Evolutionary conservation across 2,329 filamentous ascomycete genomes (phyloP).

Genomic region (Trematosphaeria pertusa): DNA sequence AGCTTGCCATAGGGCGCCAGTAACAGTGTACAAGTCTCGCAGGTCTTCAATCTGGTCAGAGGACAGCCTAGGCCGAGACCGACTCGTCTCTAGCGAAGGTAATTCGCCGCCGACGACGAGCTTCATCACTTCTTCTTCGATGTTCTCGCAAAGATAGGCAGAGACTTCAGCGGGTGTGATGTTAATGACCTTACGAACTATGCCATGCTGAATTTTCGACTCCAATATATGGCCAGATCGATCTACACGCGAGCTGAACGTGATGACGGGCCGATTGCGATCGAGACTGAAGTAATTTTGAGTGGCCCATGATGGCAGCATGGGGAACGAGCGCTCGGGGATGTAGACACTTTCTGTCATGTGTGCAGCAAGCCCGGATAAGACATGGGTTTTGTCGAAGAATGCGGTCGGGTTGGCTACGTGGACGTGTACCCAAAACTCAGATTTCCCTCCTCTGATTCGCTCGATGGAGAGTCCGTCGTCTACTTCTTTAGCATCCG

Average conservation of each 20-base stretch:
- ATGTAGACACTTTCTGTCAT: conserved; percentile 64
- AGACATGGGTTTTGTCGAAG: conserved; percentile 64
- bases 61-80: conserved; percentile 21
- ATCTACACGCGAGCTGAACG: conserved; percentile 65
- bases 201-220: conserved; percentile 60
- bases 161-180: conserved; percentile 55
- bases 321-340: conserved; percentile 62
- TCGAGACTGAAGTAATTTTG: conserved; percentile 62
- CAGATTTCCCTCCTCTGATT: conserved; percentile 54
- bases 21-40: conserved; percentile 43
- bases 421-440: conserved; percentile 80
- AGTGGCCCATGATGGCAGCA: conserved; percentile 61
- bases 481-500: conserved; percentile 73
- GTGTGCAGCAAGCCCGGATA: conserved; percentile 68
- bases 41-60: conserved; percentile 42
- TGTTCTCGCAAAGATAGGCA: conserved; percentile 44
- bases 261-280: conserved; percentile 62
- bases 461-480: conserved; percentile 77
- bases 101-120: conserved; percentile 36
- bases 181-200: conserved; percentile 61
- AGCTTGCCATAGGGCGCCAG: conserved; percentile 36
- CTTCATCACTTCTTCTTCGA: conserved; percentile 19
- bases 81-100: conserved; percentile 2
- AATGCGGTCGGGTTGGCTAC: conserved; percentile 79
- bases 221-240: conserved; percentile 61